A percentile compares a stretch with the other conserved stretches of the same genome.
Evolutionary conservation across 768 basidiomycete genomes (phyloP).

Genomic region (Russula sp.): DNA sequence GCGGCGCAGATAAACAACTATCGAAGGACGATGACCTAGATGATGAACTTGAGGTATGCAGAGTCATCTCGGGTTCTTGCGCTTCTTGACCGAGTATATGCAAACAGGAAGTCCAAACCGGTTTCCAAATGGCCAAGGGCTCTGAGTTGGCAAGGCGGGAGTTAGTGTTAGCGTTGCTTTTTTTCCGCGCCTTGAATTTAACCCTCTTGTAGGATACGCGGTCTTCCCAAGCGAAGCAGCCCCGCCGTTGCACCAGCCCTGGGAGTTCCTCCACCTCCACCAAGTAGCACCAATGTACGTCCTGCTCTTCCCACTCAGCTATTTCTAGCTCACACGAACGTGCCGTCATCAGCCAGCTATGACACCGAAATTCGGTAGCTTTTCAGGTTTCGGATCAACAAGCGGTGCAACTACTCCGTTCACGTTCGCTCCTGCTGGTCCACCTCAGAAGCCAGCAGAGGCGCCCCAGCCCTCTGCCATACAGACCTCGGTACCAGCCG

Average conservation of each 20-base stretch:
- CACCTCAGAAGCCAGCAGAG: constrained; percentile 26
- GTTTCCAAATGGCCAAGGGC: constrained; percentile 59
- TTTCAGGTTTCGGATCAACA: constrained; percentile 46
- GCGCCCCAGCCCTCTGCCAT: constrained; percentile 9
- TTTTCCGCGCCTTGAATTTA: neutral
- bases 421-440: constrained; percentile 34
- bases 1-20: constrained; percentile 67
- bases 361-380: constrained; percentile 45
- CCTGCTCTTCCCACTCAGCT: constrained; percentile 15
- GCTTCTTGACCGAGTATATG: neutral
- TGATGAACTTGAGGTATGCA: constrained; percentile 33
- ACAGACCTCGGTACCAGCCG: constrained; percentile 8
- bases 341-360: constrained; percentile 16
- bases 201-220: constrained; percentile 47
- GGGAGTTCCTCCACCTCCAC: constrained; percentile 20
- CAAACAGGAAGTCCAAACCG: constrained; percentile 38
- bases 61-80: neutral
- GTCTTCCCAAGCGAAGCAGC: constrained; percentile 47
- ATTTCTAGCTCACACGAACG: constrained; percentile 14
- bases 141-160: constrained; percentile 46
- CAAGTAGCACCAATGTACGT: constrained; percentile 29
- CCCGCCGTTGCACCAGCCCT: constrained; percentile 24
- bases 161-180: constrained; percentile 36
- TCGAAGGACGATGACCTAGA: constrained; percentile 48
- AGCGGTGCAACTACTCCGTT: constrained; percentile 33